These are phyloP conservation scores for Cryptosporidium tyzzeri DNA, from an alignment of 169 alveolate genomes.

Conservation along the genomic window DNA sequence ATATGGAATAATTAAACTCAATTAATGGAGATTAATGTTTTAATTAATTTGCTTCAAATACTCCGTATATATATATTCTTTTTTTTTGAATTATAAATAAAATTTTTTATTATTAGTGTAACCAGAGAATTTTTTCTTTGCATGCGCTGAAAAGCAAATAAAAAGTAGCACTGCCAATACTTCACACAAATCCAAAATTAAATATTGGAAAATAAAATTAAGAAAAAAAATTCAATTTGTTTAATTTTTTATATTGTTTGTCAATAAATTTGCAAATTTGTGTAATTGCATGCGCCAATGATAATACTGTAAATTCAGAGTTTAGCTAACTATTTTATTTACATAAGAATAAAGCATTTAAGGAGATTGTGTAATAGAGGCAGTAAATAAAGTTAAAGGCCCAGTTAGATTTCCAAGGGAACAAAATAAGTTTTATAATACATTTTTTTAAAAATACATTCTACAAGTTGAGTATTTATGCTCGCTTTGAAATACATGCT, in stretches of 20 bases:
- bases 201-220: not conserved
- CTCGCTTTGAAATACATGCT: conserved; percentile 73
- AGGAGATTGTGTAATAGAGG: conserved; percentile 10
- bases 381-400: not conserved
- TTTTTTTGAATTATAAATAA: not conserved
- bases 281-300: conserved; percentile 70
- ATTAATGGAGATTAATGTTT: not conserved
- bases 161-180: conserved; percentile 8
- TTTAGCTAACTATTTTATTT: not conserved
- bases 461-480: conserved; percentile 47
- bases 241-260: not conserved
- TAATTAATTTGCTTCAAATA: not conserved
- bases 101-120: not conserved
- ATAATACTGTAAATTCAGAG: conserved; percentile 4
- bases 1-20: too few relatives aligned
- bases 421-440: not conserved
- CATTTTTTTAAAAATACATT: not conserved
- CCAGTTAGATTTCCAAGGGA: not conserved
- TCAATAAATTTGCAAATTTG: conserved; percentile 43
- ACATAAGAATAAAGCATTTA: not conserved
- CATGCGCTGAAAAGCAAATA: conserved; percentile 11
- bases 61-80: not conserved
- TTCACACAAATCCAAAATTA: conserved; percentile 29
- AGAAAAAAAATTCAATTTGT: not conserved
- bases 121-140: not conserved